Base-by-base conservation (phyloP, 768 basidiomycete species). In the Psilocybe cubensis region DNA sequence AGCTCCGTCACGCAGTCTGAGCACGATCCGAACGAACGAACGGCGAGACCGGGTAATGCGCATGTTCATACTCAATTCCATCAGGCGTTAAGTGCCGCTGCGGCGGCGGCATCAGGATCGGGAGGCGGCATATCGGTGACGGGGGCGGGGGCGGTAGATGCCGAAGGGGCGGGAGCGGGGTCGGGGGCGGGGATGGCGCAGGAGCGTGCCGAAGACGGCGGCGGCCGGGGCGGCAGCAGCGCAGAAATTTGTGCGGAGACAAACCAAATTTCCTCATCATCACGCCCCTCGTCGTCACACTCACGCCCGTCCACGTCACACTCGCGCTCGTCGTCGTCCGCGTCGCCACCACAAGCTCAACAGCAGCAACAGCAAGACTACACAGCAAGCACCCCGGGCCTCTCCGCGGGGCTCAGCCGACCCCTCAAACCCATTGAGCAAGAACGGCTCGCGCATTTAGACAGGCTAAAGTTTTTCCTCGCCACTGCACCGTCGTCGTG, bases 391-490 rank as follows among this genome's bases (percentile, higher is more conserved):
- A 64, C 55, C 4, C 64, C 64, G 29, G 73, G 71, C 12, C 67
- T 79, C n/a, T 68, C 74, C 11, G 64, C 68, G 14, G 79, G 78
- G 12, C 79, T 87, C 18, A 76, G 79, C 18, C 75, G 88, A n/a
- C 79, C 86, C 0, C 79, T 92, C 46, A 84, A 80, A 5, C 67
- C 80, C 1, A 74, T 81, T 48, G 91, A 93, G 69, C 84, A 86
- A 55, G 88, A 90, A 20, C 79, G 83, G 23, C 76, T 94, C 40
- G 83, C 83, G n/a, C 81, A 89, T 61, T 82, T 95, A 20, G 91
- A 95, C 64, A 73, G 85, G 20, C 89, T 95, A 72, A 94, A 94
- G 74, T 89, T 87, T 75, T 95, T 95, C 74, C 85, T 95, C 43
- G 89, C 91, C 14, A 92, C 91, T 10, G 93, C 89, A 7, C 94